Evolutionary conservation across 108 stramenopile species (phyloP), one percentile per base, ranked within the genome.

Genomic region (Aurantiochytrium sp.): DNA sequence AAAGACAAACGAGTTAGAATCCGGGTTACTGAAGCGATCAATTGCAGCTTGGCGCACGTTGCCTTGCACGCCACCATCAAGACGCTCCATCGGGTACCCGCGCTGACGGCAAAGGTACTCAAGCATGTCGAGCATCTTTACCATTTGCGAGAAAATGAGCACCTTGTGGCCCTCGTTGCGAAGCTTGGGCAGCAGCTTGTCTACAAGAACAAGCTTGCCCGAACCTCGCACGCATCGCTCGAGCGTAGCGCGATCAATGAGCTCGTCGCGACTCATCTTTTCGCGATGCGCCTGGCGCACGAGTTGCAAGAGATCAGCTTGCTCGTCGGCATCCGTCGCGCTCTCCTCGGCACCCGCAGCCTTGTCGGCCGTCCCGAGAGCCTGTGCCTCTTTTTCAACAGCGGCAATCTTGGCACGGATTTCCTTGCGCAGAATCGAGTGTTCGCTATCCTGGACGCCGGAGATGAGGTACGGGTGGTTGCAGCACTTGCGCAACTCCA

Each of bases 171-270:
- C 99, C 76, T 98, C 99, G 58, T 92, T 90, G 43, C 93, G 93
- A 44, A 99, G 94, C 93, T 98, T 98, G 60, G 98, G 98, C 5
- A 99, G 91, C 19, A 99, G 96, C 94, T 99, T 99, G 94, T 99
- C 98, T 59, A 99, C 93, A 29, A 99, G 91, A 6, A 99, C 98
- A 97, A 99, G 98, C 92, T 99, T 99, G 6, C 99, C 99, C n/a
- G 44, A 47, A 25, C 55, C 60, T 6, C 45, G 35, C 58, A 90
- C 83, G 44, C 89, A 28, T 5, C 49, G 47, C 89, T 59, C 23
- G 21, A 87, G 47, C 3, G 47, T 16, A 5, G 51, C 57, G 3
- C 19, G 29, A 6, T 58, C 83, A 5, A 89, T 10, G 42, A 51
- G n/a, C 76, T 47, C 45, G 51, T 83, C 76, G 45, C 51, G 76